Base-by-base conservation (phyloP, 225 moss, liverwort and hornwort genomes). In the Asterella californica region DNA sequence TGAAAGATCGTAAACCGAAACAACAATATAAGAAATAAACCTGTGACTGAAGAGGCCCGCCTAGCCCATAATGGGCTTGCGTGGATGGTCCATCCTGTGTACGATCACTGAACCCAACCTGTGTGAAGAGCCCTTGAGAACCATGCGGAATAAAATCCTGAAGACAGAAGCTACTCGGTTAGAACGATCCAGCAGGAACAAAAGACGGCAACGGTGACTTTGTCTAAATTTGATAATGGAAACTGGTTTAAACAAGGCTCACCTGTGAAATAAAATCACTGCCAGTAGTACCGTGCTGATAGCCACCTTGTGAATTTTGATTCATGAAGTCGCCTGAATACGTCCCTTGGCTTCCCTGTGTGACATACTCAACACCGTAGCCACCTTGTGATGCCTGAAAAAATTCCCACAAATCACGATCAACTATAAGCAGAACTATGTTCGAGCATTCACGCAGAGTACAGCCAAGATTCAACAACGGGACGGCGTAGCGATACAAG, bases 111-210 rank as follows among this genome's bases (percentile, higher is more conserved):
- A 92, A 99, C 57, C 91, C 93, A 75, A 91, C 99, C 76, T 99
- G 99, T 29, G 99, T 99, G 70, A 99, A 99, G 42, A 99, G 89
- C 33, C 93, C 95, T 75, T 99, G 93, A n/a, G 92, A 86, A 66
- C 92, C 89, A 83, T 99, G 97, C 9, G 90, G 78, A 83, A 97
- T 90, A 69, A 99, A 95, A 81, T 99, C 97, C 94, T 96, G 91
- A 0, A 76, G 12, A 37, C 21, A 19, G 0, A 19, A 22, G 6
- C 18, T 27, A 15, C 25, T 10, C 14, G 32, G 70, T 70, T 70
- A 70, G 1, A 45, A 66, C 15, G 3, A 9, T 17, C 32, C 2
- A 22, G 17, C 38, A 5, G 14, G 25, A 5, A 38, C 45, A 32
- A 21, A 29, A 46, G 14, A 69, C 37, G 70, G 25, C 46, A 59